phyloP scores from a whole-genome alignment of 2,329 filamentous ascomycete genomes.

The Fusarium solani-melongenae region DNA sequence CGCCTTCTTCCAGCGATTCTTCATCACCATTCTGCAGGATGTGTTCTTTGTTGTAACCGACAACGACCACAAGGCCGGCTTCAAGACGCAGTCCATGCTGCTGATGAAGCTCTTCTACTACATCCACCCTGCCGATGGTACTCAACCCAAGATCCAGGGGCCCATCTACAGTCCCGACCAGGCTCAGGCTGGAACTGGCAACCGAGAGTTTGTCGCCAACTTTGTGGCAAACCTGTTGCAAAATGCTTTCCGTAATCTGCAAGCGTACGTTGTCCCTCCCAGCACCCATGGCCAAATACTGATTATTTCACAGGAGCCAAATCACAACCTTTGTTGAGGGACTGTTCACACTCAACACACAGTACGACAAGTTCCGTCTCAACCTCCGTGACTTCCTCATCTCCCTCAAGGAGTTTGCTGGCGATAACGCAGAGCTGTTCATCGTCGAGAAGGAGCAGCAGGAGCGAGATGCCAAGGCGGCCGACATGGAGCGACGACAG shows the following conservation, averaged over 20 bases:
- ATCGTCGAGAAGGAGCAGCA: slow-evolving; percentile 95
- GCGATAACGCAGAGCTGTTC: slow-evolving; percentile 94
- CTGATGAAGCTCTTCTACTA: slow-evolving; percentile 97
- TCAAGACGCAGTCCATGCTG: slow-evolving; percentile 96
- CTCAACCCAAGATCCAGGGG: slow-evolving; percentile 86
- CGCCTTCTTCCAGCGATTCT: slow-evolving; percentile 98
- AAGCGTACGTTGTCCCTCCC: slow-evolving; percentile 71
- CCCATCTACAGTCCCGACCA: slow-evolving; percentile 90
- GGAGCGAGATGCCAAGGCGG: slow-evolving; percentile 83
- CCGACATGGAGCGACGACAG: slow-evolving; percentile 90
- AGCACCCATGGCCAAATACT: slow-evolving; percentile 40
- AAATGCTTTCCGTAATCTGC: slow-evolving; percentile 93
- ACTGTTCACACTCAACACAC: slow-evolving; percentile 87
- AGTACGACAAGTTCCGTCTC: slow-evolving; percentile 94
- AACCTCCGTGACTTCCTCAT: slow-evolving; percentile 97
- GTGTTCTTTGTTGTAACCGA: slow-evolving; percentile 99
- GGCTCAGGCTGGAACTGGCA: slow-evolving; percentile 83
- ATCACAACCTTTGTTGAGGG: slow-evolving; percentile 91
- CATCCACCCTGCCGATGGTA: slow-evolving; percentile 76
- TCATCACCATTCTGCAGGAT: slow-evolving; percentile 93
- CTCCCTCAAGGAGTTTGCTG: slow-evolving; percentile 94
- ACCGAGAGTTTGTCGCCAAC: slow-evolving; percentile 89
- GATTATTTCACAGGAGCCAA: slow-evolving; percentile 72
- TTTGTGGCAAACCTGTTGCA: slow-evolving; percentile 88
- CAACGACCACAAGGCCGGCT: slow-evolving; percentile 97